Conservation (phyloP, 176 grass and related monocot genomes). For the Eremochloa ophiuroides region DNA sequence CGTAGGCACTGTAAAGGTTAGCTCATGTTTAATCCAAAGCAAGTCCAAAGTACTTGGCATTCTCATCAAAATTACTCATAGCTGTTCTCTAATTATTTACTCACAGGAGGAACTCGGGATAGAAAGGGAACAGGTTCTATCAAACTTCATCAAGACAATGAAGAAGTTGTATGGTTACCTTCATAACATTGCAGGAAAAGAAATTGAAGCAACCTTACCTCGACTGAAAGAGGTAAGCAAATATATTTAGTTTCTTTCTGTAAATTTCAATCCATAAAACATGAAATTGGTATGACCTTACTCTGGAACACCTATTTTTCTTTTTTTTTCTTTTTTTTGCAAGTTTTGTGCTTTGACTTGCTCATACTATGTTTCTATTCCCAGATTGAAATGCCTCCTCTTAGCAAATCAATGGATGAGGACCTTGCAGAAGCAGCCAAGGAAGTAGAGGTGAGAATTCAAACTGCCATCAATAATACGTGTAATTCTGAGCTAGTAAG, state of each 20-base stretch:
- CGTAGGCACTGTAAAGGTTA: conserved; percentile 63
- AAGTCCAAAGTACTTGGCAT: background rate
- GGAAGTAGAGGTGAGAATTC: conserved; percentile 73
- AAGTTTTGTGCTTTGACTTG: background rate
- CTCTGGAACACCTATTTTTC: background rate
- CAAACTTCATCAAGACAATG: conserved; percentile 89
- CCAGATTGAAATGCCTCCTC: conserved; percentile 70
- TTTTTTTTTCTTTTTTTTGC: background rate
- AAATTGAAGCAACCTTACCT: conserved; percentile 76
- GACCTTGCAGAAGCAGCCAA: conserved; percentile 82
- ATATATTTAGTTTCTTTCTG: background rate
- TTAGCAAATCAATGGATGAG: conserved; percentile 80
- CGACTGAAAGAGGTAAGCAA: conserved; percentile 76
- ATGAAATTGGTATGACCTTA: background rate
- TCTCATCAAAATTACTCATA: background rate
- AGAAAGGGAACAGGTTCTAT: conserved; percentile 90
- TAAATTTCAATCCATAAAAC: background rate
- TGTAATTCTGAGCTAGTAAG: background rate
- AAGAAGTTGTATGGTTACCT: conserved; percentile 75
- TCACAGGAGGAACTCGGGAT: conserved; percentile 79
- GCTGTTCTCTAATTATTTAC: conserved; percentile 8
- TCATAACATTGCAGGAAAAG: conserved; percentile 54
- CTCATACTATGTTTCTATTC: conserved; percentile 1
- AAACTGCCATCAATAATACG: background rate
- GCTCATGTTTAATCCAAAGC: conserved; percentile 11